Conservation (phyloP, 2,329 filamentous ascomycete genomes). For the Paraphaeosphaeria sporulosa region DNA sequence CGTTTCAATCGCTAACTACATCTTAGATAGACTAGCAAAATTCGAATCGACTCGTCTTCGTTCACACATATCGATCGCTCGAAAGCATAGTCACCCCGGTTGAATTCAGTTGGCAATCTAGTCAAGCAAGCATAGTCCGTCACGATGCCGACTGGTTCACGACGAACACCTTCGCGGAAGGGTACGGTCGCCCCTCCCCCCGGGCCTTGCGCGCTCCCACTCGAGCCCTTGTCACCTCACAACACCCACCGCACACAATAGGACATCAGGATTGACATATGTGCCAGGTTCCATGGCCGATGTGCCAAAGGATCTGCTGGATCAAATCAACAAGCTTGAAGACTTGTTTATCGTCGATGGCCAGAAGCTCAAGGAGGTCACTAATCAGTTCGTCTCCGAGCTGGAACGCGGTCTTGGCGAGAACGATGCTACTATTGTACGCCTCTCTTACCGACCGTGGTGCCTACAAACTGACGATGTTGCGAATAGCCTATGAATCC, state of each 20-base stretch:
- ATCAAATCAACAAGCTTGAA: conserved; percentile 85
- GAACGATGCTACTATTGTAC: conserved; percentile 90
- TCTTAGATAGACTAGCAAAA: conserved; percentile 5
- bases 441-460: conserved; percentile 47
- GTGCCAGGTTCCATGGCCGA: conserved; percentile 83
- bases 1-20: conserved; percentile 9
- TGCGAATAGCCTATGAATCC: conserved; percentile 87
- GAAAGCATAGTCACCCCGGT: neutral
- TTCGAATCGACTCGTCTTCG: neutral
- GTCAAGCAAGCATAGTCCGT: conserved; percentile 23
- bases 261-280: conserved; percentile 29
- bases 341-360: conserved; percentile 80
- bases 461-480: conserved; percentile 9
- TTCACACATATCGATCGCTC: neutral
- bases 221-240: conserved; percentile 2
- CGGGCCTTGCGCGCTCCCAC: neutral
- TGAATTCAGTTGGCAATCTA: neutral
- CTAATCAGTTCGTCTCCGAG: conserved; percentile 87
- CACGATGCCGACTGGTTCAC: conserved; percentile 72
- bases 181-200: conserved; percentile 62
- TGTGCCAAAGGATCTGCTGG: conserved; percentile 82
- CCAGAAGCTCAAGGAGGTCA: conserved; percentile 86
- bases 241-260: conserved; percentile 5
- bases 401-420: conserved; percentile 85
- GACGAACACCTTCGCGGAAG: conserved; percentile 73